Evolutionary conservation across 768 basidiomycete species (phyloP), one percentile per base, ranked within the genome.

Genomic region (Lactarius vividus): DNA sequence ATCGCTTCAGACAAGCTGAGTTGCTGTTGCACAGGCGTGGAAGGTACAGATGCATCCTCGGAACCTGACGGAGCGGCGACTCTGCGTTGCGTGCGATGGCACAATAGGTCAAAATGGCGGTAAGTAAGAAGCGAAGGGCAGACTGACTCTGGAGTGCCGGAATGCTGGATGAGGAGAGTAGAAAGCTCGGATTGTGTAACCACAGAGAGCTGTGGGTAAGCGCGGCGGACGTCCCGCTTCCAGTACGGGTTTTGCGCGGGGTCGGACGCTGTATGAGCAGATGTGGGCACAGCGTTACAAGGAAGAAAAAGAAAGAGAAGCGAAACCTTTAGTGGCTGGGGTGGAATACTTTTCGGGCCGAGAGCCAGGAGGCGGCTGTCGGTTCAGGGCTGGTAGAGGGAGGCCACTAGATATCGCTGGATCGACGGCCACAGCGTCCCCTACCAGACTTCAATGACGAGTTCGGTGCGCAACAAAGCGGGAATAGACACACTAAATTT

Each of bases 181-280:
- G 95, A 88, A 29, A 97, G 79, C 72, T 95, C 88, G 6, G 84
- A 74, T 78, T 98, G 95, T 5, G 92, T 92, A 65, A 98, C 82
- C 23, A 93, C 87, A 3, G 94, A 95, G 33, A 94, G 87, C 71
- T 89, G 92, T n/a, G 95, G 94, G 77, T 95, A 97, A 40, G 87
- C 86, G 59, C 95, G 87, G 64, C 94, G 88, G 72, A 96, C 91
- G 78, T 97, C 95, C 67, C 95, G 91, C 77, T 96, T 96, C 88
- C 90, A 96, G 83, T 98, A 98, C 63, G 91, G 91, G 76, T 93
- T 94, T 79, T 92, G 84, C 37, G 92, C 92, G 44, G 85, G 85
- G 77, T 94, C 92, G 52, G 92, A 94, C 28, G 91, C 92, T 92
- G 69, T 37, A 16, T 18, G n/a, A 46, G 44, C 11, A 6, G n/a